Evolutionary conservation across 192 early-diverging fungal species (phyloP).

Genomic region (Umbelopsis vinacea): DNA sequence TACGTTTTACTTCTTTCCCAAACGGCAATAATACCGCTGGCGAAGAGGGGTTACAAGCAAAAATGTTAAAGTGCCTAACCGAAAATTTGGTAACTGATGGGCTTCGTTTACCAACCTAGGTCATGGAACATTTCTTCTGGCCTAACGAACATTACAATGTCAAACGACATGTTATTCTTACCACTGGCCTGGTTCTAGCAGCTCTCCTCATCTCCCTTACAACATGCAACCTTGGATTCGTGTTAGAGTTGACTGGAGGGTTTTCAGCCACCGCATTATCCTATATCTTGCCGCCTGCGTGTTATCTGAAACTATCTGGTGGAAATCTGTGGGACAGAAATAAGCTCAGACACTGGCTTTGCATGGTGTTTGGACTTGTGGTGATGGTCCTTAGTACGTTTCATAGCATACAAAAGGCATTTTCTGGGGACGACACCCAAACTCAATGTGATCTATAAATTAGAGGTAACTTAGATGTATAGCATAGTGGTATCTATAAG

Average conservation of each 20-base stretch:
- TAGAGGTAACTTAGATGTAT: neutral
- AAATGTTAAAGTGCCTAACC: too few species aligned
- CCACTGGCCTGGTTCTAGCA: constrained; percentile 63
- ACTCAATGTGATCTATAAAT: constrained; percentile 16
- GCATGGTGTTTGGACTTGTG: constrained; percentile 73
- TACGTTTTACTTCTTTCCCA: neutral
- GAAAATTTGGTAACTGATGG: neutral
- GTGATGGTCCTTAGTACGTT: constrained; percentile 76
- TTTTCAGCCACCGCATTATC: constrained; percentile 88
- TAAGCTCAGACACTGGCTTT: constrained; percentile 69
- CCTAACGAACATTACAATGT: constrained; percentile 54
- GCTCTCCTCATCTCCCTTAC: constrained; percentile 73
- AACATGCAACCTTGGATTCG: constrained; percentile 82
- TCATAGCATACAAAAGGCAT: constrained; percentile 41
- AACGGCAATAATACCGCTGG: too few species aligned
- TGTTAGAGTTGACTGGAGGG: constrained; percentile 88
- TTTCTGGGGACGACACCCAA: constrained; percentile 10
- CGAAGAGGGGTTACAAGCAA: too few species aligned
- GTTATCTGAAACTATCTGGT: constrained; percentile 74
- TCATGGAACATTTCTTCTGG: constrained; percentile 70
- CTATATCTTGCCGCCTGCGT: constrained; percentile 85
- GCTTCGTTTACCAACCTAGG: constrained; percentile 41
- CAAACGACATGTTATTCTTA: constrained; percentile 69
- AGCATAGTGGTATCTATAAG: neutral
- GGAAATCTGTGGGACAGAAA: constrained; percentile 58